phyloP scores from a whole-genome alignment of 179 eudicot genomes.

The Silene coronaria region DNA sequence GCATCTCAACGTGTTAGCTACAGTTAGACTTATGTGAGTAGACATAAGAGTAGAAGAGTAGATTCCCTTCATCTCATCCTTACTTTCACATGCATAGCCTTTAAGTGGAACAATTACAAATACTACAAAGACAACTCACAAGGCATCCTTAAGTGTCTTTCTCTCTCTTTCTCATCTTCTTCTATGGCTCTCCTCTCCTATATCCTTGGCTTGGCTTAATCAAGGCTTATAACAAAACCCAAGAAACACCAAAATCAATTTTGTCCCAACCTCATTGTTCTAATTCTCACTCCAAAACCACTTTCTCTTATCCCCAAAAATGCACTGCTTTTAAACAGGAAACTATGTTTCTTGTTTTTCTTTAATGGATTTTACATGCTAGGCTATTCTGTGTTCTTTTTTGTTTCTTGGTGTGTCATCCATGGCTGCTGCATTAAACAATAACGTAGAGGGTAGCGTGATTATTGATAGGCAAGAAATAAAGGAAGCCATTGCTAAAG shows the following conservation, averaged over 20 bases:
- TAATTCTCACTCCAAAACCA: not conserved
- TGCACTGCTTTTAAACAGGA: slow-evolving; percentile 11
- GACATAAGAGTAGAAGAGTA: slow-evolving; percentile 22
- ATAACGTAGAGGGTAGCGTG: slow-evolving; percentile 16
- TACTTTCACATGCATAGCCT: slow-evolving; percentile 42
- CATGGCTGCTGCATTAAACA: slow-evolving; percentile 33
- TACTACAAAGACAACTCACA: slow-evolving; percentile 16
- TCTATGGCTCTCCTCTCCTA: not conserved
- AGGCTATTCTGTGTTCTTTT: not conserved
- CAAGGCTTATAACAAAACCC: not conserved
- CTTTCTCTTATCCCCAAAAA: slow-evolving; percentile 20
- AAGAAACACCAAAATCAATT: slow-evolving; percentile 14
- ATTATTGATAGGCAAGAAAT: slow-evolving; percentile 47
- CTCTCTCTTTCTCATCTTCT: slow-evolving; percentile 25
- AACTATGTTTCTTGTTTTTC: slow-evolving; percentile 6
- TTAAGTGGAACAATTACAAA: slow-evolving; percentile 1
- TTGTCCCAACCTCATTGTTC: slow-evolving; percentile 16
- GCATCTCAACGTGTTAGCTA: not conserved
- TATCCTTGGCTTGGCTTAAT: no score
- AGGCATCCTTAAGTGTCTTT: slow-evolving; percentile 11
- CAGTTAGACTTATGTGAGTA: not conserved
- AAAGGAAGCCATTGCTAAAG: slow-evolving; percentile 72
- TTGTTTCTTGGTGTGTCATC: not conserved
- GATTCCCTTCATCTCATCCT: slow-evolving; percentile 22
- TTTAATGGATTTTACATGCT: slow-evolving; percentile 5